A percentile compares a stretch with the other conserved stretches of the same genome.
These are phyloP conservation scores for Blastomyces silverae DNA, from an alignment of 2,329 filamentous ascomycete genomes.

Conservation along the genomic window DNA sequence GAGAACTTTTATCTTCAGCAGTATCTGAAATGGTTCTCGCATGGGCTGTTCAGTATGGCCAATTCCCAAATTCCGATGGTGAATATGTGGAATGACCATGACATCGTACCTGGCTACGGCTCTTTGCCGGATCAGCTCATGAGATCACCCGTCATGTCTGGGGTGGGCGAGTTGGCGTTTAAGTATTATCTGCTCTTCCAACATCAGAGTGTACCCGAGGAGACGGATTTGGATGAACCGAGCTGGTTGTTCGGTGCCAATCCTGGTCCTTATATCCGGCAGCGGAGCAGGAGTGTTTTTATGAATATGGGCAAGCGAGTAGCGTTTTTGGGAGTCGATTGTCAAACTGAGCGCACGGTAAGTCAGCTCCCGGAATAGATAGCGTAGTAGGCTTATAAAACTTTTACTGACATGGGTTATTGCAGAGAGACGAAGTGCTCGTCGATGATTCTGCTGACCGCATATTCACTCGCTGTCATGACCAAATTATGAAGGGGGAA, in stretches of 20 bases:
- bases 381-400: not conserved
- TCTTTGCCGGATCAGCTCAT: slow-evolving; percentile 91
- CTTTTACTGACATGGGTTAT: slow-evolving; percentile 24
- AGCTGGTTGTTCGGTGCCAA: slow-evolving; percentile 79
- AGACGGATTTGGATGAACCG: slow-evolving; percentile 75
- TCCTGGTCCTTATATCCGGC: slow-evolving; percentile 83
- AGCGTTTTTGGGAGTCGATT: slow-evolving; percentile 80
- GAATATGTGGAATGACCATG: slow-evolving; percentile 96
- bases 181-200: slow-evolving; percentile 99
- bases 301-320: slow-evolving; percentile 73
- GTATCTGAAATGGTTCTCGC: slow-evolving; percentile 93
- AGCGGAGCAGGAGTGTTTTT: slow-evolving; percentile 78
- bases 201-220: slow-evolving; percentile 77
- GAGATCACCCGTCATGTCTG: slow-evolving; percentile 80
- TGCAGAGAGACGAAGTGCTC: slow-evolving; percentile 63
- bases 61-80: slow-evolving; percentile 96
- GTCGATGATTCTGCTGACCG: slow-evolving; percentile 74
- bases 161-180: slow-evolving; percentile 84
- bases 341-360: slow-evolving; percentile 76
- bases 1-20: slow-evolving; percentile 82
- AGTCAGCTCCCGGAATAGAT: slow-evolving; percentile 14
- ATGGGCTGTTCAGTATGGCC: slow-evolving; percentile 87
- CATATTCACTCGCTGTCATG: slow-evolving; percentile 77
- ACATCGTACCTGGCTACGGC: slow-evolving; percentile 85
- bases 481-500: slow-evolving; percentile 73